Conservation (phyloP, 108 stramenopile species). For the Aureococcus anophagefferens region DNA sequence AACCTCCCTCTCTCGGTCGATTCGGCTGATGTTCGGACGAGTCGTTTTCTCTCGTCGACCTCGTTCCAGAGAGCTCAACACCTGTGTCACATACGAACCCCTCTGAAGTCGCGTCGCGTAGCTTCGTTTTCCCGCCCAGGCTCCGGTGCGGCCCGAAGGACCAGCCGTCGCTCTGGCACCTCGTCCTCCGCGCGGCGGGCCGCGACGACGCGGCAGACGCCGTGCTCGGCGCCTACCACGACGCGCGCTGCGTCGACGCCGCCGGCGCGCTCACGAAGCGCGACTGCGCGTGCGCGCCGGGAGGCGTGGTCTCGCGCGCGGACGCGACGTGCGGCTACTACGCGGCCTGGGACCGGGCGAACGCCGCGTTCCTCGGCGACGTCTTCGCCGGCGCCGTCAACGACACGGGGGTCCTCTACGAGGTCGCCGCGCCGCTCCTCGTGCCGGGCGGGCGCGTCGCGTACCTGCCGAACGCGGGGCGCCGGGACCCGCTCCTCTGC, state of each 20-base stretch:
- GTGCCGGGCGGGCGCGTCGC: background rate
- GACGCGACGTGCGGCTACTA: background rate
- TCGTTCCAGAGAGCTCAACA: too few species aligned
- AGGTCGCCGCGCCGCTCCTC: background rate
- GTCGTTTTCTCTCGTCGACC: too few species aligned
- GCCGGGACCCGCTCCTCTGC: background rate
- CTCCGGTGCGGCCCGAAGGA: background rate
- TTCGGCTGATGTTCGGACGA: too few species aligned
- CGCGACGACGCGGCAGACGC: background rate
- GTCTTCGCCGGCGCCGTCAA: background rate
- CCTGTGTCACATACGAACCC: too few species aligned
- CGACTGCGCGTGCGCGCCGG: background rate
- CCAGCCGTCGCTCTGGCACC: background rate
- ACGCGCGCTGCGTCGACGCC: background rate
- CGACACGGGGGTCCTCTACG: background rate
- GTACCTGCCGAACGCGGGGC: background rate
- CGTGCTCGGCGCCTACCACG: background rate
- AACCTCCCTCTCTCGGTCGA: too few species aligned
- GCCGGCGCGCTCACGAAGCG: background rate
- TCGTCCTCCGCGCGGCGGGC: background rate
- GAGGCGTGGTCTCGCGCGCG: too few species aligned
- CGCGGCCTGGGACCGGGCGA: background rate
- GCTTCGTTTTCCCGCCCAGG: too few species aligned
- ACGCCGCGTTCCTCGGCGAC: background rate
- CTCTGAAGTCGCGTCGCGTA: too few species aligned